Conservation (phyloP, 768 basidiomycete species). For the Lactifluus echinatus region DNA sequence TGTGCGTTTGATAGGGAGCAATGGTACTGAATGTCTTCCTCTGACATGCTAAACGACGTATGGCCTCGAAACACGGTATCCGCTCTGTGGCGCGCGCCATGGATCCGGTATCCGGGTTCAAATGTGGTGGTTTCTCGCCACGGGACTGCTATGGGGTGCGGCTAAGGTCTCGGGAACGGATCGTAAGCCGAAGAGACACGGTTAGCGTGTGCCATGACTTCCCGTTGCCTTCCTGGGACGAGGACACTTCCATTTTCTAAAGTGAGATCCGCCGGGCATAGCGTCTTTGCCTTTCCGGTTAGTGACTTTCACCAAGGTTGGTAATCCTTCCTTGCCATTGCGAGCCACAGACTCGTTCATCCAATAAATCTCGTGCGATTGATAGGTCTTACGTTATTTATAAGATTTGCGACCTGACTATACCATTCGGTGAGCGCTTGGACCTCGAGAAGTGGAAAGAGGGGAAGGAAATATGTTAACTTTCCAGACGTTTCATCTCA, state of each 20-base stretch:
- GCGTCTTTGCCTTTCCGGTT: slow-evolving; percentile 14
- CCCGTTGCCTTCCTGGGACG: slow-evolving; percentile 13
- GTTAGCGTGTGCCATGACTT: no score
- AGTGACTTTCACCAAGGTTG: slow-evolving; percentile 1
- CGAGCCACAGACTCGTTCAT: background rate
- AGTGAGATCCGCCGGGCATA: background rate
- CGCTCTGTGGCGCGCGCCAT: background rate
- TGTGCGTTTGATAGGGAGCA: background rate
- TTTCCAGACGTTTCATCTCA: background rate
- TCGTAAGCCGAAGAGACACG: slow-evolving; percentile 12
- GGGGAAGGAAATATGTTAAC: background rate
- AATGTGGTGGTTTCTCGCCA: background rate
- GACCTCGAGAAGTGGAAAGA: background rate
- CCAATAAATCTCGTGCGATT: background rate
- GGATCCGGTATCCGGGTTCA: background rate
- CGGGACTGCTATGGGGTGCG: background rate
- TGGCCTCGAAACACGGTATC: background rate
- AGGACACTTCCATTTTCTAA: slow-evolving; percentile 9
- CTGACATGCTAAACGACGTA: background rate
- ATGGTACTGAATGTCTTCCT: background rate
- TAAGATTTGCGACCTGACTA: slow-evolving; percentile 3
- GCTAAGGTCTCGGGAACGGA: background rate
- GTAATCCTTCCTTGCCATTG: background rate
- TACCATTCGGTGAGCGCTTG: slow-evolving; percentile 3
- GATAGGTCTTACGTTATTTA: background rate